A percentile compares a stretch with the other conserved stretches of the same genome.
Conservation (phyloP, 148 eudicot genomes). For the Camellia lanceoleosa region DNA sequence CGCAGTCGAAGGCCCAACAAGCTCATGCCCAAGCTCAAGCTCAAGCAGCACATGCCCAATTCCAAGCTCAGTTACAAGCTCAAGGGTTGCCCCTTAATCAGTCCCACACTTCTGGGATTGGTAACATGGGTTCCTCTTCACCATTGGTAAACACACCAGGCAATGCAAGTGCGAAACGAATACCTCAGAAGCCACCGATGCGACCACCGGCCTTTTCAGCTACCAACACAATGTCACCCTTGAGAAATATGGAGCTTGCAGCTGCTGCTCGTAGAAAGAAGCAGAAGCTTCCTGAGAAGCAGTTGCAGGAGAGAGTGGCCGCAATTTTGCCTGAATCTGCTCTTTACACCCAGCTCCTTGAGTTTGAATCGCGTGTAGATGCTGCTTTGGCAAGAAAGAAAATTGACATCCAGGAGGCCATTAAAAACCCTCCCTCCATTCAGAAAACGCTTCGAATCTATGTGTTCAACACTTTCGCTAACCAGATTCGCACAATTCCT, state of each 20-base stretch:
- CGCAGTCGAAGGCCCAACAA: constrained; percentile 43
- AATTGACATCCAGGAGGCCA: constrained; percentile 87
- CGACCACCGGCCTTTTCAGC: constrained; percentile 58
- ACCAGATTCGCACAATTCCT: constrained; percentile 62
- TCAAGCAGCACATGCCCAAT: constrained; percentile 54
- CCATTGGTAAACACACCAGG: constrained; percentile 33
- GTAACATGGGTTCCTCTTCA: constrained; percentile 37
- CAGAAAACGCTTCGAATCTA: constrained; percentile 92
- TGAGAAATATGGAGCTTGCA: constrained; percentile 72
- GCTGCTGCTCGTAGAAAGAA: constrained; percentile 78
- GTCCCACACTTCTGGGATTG: constrained; percentile 46
- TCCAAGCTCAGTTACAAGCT: constrained; percentile 67
- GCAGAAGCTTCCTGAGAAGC: constrained; percentile 79
- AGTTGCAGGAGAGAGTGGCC: constrained; percentile 67
- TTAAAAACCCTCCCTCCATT: constrained; percentile 70
- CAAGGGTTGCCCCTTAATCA: constrained; percentile 60
- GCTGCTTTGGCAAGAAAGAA: constrained; percentile 81
- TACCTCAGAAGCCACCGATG: constrained; percentile 69
- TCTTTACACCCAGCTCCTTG: constrained; percentile 89
- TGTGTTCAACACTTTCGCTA: constrained; percentile 80
- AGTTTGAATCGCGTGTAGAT: constrained; percentile 91
- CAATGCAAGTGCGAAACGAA: constrained; percentile 41
- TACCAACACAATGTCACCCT: constrained; percentile 46
- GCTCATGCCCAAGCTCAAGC: constrained; percentile 45
- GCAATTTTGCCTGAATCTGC: constrained; percentile 89